phyloP scores from a whole-genome alignment of 192 early-diverging fungal genomes.

The Rhizoclosmatium sp. region DNA sequence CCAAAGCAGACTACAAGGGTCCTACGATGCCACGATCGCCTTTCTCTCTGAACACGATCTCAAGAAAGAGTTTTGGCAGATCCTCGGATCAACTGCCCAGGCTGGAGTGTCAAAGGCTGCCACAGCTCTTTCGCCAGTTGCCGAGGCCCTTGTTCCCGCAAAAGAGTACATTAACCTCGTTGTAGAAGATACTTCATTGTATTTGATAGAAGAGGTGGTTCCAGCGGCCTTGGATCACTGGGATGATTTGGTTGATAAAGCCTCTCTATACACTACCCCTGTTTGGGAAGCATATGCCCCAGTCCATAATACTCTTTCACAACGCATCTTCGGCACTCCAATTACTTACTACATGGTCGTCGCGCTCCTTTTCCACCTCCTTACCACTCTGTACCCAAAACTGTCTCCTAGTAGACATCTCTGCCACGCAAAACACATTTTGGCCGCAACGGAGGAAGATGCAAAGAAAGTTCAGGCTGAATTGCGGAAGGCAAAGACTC shows the following conservation, averaged over 20 bases:
- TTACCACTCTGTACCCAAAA: neutral
- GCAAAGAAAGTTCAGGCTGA: neutral
- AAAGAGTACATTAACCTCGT: too few relatives aligned
- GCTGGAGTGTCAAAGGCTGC: too few relatives aligned
- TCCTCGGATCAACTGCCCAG: too few relatives aligned
- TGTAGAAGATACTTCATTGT: too few relatives aligned
- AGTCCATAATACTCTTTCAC: neutral
- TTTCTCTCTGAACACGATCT: neutral
- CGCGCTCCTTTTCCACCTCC: neutral
- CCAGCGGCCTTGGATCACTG: too few relatives aligned
- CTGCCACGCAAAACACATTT: neutral
- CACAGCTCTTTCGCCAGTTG: too few relatives aligned
- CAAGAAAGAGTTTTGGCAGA: too few relatives aligned
- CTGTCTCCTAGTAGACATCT: neutral
- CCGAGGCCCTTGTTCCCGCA: too few relatives aligned
- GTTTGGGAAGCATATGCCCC: conserved; percentile 1
- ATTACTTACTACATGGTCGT: neutral
- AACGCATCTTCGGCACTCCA: conserved; percentile 2
- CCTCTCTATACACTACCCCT: neutral
- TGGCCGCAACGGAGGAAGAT: neutral
- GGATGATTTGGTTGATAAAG: too few relatives aligned
- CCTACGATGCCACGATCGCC: neutral
- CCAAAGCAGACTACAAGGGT: neutral
- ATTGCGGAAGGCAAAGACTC: neutral
- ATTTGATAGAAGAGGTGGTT: too few relatives aligned